A percentile compares a stretch with the other conserved stretches of the same genome.
These are phyloP conservation scores for Dujonia santamariae DNA, from an alignment of 1,139 yeast genomes.

Conservation along the genomic window DNA sequence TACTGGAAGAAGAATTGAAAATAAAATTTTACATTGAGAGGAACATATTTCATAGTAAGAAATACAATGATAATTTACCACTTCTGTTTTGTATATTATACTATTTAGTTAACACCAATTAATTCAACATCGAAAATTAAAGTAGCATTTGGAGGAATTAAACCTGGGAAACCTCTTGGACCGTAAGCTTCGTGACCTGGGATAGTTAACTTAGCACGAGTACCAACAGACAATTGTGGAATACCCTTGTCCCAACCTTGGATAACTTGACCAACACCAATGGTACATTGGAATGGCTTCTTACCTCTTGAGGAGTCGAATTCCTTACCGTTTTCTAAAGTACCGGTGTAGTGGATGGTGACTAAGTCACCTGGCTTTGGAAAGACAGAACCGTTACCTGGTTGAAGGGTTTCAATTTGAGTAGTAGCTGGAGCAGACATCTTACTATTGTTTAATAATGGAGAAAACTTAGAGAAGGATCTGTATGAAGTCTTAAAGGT, in stretches of 20 bases:
- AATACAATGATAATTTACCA: too few species aligned
- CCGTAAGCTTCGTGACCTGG: conserved; percentile 96
- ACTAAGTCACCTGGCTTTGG: conserved; percentile 85
- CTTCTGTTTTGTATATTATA: too few species aligned
- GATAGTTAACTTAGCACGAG: conserved; percentile 86
- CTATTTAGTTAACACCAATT: conserved; percentile 68
- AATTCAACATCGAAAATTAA: conserved; percentile 90
- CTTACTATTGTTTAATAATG: conserved; percentile 4
- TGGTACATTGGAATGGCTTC: conserved; percentile 86
- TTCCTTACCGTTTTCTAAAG: conserved; percentile 89
- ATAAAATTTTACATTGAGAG: conserved; percentile 1
- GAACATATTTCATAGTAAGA: neutral
- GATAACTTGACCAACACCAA: conserved; percentile 96
- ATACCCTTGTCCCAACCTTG: conserved; percentile 95
- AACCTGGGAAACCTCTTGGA: conserved; percentile 89
- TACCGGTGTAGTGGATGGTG: conserved; percentile 93
- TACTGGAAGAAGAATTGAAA: conserved; percentile 14
- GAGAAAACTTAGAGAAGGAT: conserved; percentile 1
- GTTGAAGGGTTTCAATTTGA: conserved; percentile 43
- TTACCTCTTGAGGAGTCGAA: conserved; percentile 94
- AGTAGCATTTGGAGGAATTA: conserved; percentile 95
- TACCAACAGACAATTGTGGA: conserved; percentile 88
- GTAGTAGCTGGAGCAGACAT: conserved; percentile 45
- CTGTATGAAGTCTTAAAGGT: too few species aligned
- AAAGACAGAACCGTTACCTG: conserved; percentile 81